Percentiles rank a stretch among this genome's conserved stretches.
phyloP scores from a whole-genome alignment of 1,284 basidiomycete genomes.

The Sporisorium scitamineum region DNA sequence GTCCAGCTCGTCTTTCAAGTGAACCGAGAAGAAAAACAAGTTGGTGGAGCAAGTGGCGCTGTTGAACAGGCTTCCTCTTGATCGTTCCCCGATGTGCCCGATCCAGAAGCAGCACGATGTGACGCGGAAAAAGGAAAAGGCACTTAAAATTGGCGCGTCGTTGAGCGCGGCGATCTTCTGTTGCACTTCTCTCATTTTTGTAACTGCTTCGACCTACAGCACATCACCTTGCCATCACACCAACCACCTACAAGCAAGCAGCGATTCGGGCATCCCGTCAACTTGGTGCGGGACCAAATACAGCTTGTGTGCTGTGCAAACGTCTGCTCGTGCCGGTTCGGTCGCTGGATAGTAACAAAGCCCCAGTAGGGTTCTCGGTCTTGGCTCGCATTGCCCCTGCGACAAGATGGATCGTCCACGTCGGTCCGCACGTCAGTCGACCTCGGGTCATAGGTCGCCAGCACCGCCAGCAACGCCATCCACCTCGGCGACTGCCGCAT shows the following conservation, averaged over 20 bases:
- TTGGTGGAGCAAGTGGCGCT: neutral
- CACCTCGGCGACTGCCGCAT: constrained; percentile 8
- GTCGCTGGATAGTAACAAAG: neutral
- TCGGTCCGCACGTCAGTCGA: constrained; percentile 43
- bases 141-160: neutral
- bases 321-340: neutral
- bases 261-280: too few relatives aligned
- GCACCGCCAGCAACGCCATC: constrained; percentile 18
- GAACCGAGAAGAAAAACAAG: neutral
- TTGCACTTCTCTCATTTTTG: neutral
- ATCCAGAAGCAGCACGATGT: neutral
- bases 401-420: constrained; percentile 45
- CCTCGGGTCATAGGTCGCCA: constrained; percentile 35
- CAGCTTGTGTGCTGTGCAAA: neutral
- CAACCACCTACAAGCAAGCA: neutral
- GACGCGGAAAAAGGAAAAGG: neutral
- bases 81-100: neutral
- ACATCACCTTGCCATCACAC: neutral
- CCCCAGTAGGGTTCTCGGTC: neutral
- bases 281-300: too few relatives aligned
- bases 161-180: neutral
- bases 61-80: neutral
- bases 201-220: neutral
- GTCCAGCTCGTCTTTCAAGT: too few relatives aligned
- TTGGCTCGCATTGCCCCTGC: neutral